These are phyloP conservation scores for Sabuloglossum arenarium DNA, from an alignment of 495 filamentous ascomycete species.

Conservation along the genomic window DNA sequence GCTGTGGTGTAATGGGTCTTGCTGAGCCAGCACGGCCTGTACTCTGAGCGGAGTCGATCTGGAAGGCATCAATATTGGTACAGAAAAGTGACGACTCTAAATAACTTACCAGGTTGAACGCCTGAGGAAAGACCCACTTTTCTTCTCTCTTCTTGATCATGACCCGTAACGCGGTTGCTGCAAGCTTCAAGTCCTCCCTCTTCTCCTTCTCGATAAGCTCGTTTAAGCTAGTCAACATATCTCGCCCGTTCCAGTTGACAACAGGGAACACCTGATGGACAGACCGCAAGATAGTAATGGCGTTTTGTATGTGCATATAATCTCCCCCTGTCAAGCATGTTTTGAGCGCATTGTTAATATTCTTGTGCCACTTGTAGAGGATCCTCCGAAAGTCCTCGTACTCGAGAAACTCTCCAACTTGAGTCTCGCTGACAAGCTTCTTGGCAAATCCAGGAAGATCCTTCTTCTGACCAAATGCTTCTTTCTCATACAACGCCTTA, in stretches of 20 bases:
- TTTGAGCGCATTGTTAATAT: conserved; percentile 52
- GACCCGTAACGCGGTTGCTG: conserved; percentile 68
- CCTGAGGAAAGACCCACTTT: conserved; percentile 71
- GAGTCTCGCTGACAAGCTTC: conserved; percentile 30
- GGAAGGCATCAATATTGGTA: conserved; percentile 11
- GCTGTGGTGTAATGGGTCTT: conserved; percentile 20
- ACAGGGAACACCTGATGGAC: conserved; percentile 63
- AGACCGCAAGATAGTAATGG: conserved; percentile 73
- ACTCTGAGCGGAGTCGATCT: conserved; percentile 11
- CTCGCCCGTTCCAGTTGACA: conserved; percentile 68
- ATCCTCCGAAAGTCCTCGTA: conserved; percentile 73
- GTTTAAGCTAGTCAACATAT: conserved; percentile 46
- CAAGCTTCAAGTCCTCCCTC: conserved; percentile 74
- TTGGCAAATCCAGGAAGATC: conserved; percentile 50
- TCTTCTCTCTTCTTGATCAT: conserved; percentile 45
- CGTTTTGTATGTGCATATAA: conserved; percentile 96
- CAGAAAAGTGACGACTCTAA: not conserved
- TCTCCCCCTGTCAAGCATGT: conserved; percentile 58
- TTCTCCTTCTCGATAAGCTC: conserved; percentile 43
- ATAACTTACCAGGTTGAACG: conserved; percentile 30
- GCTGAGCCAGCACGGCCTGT: conserved; percentile 12
- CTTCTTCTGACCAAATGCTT: conserved; percentile 43
- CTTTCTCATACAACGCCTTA: conserved; percentile 53
- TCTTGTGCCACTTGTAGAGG: conserved; percentile 76
- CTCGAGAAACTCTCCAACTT: conserved; percentile 49